These are phyloP conservation scores for Ottelia alismoides DNA, from an alignment of 106 monocot genomes.

Conservation along the genomic window DNA sequence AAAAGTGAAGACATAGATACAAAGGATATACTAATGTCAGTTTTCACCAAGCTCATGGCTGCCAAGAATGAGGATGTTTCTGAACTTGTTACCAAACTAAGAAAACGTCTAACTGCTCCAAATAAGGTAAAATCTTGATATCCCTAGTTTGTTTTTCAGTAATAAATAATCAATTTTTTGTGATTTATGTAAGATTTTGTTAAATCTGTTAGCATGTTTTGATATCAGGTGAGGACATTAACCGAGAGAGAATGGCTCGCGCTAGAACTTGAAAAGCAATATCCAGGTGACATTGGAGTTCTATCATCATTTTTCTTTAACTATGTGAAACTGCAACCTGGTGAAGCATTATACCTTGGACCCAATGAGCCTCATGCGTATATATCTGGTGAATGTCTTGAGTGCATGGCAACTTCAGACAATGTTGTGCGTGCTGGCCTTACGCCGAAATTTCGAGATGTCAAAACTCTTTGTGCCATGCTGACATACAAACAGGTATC, in stretches of 20 bases:
- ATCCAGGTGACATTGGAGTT: conserved; percentile 86
- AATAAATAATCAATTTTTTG: too few species aligned
- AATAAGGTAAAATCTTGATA: conserved; percentile 84
- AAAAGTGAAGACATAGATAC: conserved; percentile 14
- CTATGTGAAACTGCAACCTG: conserved; percentile 74
- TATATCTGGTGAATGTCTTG: conserved; percentile 83
- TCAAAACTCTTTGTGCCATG: conserved; percentile 90
- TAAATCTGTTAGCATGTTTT: conserved; percentile 1
- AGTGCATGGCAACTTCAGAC: conserved; percentile 97
- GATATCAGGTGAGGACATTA: conserved; percentile 45
- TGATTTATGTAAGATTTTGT: too few species aligned
- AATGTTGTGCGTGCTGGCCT: conserved; percentile 98
- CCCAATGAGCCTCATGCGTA: conserved; percentile 98
- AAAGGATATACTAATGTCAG: conserved; percentile 32
- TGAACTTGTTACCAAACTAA: conserved; percentile 40
- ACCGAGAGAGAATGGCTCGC: conserved; percentile 80
- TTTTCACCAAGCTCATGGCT: conserved; percentile 78
- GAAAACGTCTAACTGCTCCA: conserved; percentile 31
- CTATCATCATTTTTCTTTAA: conserved; percentile 86
- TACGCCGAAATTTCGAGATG: conserved; percentile 85
- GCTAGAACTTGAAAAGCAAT: conserved; percentile 62
- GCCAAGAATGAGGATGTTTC: conserved; percentile 44
- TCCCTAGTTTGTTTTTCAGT: too few species aligned
- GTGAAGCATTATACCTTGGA: conserved; percentile 75
- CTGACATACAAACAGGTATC: conserved; percentile 86